Evolutionary conservation across 1,284 basidiomycete genomes (phyloP), one percentile per base, ranked within the genome.

Genomic region (Rhodotorula sp.): DNA sequence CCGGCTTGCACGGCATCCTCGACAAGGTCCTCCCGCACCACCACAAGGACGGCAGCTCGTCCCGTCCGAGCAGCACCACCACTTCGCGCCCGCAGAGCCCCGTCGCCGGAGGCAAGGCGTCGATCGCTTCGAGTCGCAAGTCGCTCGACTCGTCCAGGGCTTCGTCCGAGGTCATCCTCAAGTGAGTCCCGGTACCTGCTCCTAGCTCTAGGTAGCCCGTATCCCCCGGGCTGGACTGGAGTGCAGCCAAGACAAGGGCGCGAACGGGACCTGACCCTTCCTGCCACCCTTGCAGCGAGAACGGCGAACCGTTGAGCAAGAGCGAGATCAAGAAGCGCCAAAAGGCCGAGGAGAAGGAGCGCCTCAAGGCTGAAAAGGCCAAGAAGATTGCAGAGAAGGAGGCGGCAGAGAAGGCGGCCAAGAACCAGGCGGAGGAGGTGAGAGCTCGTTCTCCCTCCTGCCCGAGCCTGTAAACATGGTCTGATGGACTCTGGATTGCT

Each of bases 271-370:
- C 57, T 68, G 57, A 68, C 46, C 14, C 1, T n/a, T 4, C 18
- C 1, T 3, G 18, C 5, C n/a, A 15, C 39, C 2, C 26, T 14
- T 7, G 49, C 65, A 75, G 73, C 62, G 71, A 61, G 34, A 73
- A 73, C 43, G 74, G 74, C 47, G 69, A 71, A 65, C 90, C 90
- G 70, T 97, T 97, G 84, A 93, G 86, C 80, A 74, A 74, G 70
- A 68, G 61, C 26, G 93, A 96, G 79, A 84, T 94, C 75, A 98
- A 98, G 85, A 97, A 95, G 84, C 87, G 89, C 48, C 91, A 91
- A 46, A 97, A 96, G 82, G 90, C 91, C 73, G 91, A 90, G 26
- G 93, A 97, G 83, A 98, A 99, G 78, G 82, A 83, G 71, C 77
- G 79, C 62, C 70, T 78, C 64, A 81, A 82, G 80, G 91, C 90